These are phyloP conservation scores for Wilcoxina mikolae DNA, from an alignment of 495 filamentous ascomycete species.

Conservation along the genomic window DNA sequence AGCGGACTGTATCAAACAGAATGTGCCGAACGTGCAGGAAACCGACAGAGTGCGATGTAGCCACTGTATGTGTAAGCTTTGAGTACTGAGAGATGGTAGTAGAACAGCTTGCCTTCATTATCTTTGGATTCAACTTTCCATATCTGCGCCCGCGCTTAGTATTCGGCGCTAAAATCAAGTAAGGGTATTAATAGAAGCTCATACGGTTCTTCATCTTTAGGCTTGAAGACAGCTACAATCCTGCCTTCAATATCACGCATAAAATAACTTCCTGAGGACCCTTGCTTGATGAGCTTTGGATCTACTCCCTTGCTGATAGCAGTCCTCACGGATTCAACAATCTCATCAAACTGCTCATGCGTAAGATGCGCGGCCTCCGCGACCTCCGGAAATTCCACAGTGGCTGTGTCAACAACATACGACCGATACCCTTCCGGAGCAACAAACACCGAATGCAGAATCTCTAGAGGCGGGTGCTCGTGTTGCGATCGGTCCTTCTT, in stretches of 20 bases:
- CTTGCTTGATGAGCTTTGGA: slow-evolving; percentile 89
- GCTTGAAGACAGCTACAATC: slow-evolving; percentile 95
- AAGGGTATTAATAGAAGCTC: slow-evolving; percentile 28
- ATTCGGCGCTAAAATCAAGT: slow-evolving; percentile 5
- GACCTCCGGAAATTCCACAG: slow-evolving; percentile 30
- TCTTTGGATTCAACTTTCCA: slow-evolving; percentile 56
- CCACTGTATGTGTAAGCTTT: slow-evolving; percentile 36
- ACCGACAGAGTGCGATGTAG: slow-evolving; percentile 63
- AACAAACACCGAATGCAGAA: slow-evolving; percentile 93
- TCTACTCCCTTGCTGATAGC: slow-evolving; percentile 89
- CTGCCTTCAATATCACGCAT: slow-evolving; percentile 81
- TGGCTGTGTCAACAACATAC: slow-evolving; percentile 58
- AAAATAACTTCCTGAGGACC: slow-evolving; percentile 96
- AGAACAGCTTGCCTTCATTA: slow-evolving; percentile 47
- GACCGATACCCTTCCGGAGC: slow-evolving; percentile 71
- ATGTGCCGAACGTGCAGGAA: not conserved
- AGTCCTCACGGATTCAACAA: slow-evolving; percentile 73
- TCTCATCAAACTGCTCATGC: slow-evolving; percentile 67
- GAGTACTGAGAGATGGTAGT: not conserved
- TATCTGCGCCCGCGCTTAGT: slow-evolving; percentile 16
- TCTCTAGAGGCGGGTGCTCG: slow-evolving; percentile 49
- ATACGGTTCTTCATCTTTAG: slow-evolving; percentile 97
- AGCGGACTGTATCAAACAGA: not conserved
- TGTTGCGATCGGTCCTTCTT: slow-evolving; percentile 50
- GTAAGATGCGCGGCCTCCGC: slow-evolving; percentile 37